Evolutionary conservation across 768 basidiomycete species (phyloP), one percentile per base, ranked within the genome.

Genomic region (Chalciporus pseudorubinellus): DNA sequence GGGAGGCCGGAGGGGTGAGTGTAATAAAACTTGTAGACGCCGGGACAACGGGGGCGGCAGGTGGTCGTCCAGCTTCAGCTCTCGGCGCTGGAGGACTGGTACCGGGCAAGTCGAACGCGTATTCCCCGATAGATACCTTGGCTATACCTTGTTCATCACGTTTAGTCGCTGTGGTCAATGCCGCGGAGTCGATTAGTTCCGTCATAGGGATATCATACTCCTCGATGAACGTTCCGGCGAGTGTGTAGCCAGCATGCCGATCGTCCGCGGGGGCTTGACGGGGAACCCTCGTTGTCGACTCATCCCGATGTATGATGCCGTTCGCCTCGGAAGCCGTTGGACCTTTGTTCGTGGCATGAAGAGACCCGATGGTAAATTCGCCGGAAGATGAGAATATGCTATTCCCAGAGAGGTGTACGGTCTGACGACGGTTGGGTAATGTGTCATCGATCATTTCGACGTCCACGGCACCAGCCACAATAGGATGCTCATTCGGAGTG

Each of bases 301-400:
- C 38, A 21, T 43, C 20, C 29, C 13, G 14, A 12, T 8, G 33
- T 3, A 22, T 16, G 21, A 38, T 18, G 2, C 16, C 20, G 34
- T 31, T 28, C 24, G 11, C 19, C 13, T 43, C 48, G 11, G 9
- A 16, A 13, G 8, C 31, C n/a, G 10, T 44, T 38, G 26, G 33
- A 16, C 40, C 22, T 1, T 39, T 33, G 16, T 41, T 52, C 20
- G 11, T 14, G 7, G 38, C 34, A 22, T 56, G 18, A 51, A 50
- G 16, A n/a, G 51, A 48, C 31, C 22, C 38, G 10, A 67, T 45
- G 0, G 64, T 58, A n/a, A 68, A 60, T 13, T 68, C 64, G 38
- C 47, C 66, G 7, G 66, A 68, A 22, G 66, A 59, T 20, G 67
- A 57, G 39, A 68, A 65, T 20, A 68, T 64, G 33, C 64, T 68